A percentile compares a stretch with the other conserved stretches of the same genome.
phyloP scores from a whole-genome alignment of 441 rosid species.

The Pelargonium myrrhifolium region DNA sequence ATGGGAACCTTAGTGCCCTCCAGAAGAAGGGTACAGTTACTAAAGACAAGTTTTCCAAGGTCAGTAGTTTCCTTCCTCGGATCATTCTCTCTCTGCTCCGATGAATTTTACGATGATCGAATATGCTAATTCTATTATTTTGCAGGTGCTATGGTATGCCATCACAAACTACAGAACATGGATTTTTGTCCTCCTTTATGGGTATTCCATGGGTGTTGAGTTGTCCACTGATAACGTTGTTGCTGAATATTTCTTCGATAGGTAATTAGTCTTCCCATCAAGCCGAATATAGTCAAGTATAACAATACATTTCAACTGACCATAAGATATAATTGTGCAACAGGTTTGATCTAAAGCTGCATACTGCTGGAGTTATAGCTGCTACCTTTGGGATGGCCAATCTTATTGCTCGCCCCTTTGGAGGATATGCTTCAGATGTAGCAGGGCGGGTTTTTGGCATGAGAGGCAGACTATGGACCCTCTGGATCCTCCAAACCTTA shows the following conservation, averaged over 20 bases:
- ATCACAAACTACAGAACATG: conserved; percentile 73
- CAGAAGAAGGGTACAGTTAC: conserved; percentile 64
- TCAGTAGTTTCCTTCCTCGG: conserved; percentile 11
- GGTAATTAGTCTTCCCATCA: conserved; percentile 19
- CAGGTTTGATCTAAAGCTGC: conserved; percentile 68
- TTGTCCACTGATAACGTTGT: conserved; percentile 67
- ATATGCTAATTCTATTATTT: neutral
- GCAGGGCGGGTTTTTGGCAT: conserved; percentile 59
- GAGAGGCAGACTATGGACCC: conserved; percentile 70
- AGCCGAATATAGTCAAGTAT: neutral
- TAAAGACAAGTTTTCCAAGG: conserved; percentile 70
- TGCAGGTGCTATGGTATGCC: conserved; percentile 65
- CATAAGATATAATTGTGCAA: neutral
- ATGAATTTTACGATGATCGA: neutral
- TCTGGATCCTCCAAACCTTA: conserved; percentile 62
- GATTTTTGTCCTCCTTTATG: conserved; percentile 77
- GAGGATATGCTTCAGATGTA: conserved; percentile 59
- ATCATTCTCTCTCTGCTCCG: neutral
- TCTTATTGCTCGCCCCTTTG: conserved; percentile 60
- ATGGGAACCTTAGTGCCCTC: conserved; percentile 56
- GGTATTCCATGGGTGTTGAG: conserved; percentile 79
- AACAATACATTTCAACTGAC: neutral
- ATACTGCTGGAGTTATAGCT: conserved; percentile 57
- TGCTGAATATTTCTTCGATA: conserved; percentile 71
- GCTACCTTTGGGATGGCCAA: conserved; percentile 81